phyloP scores from a whole-genome alignment of 192 early-diverging fungal species.

The Haplosporangium gracile region DNA sequence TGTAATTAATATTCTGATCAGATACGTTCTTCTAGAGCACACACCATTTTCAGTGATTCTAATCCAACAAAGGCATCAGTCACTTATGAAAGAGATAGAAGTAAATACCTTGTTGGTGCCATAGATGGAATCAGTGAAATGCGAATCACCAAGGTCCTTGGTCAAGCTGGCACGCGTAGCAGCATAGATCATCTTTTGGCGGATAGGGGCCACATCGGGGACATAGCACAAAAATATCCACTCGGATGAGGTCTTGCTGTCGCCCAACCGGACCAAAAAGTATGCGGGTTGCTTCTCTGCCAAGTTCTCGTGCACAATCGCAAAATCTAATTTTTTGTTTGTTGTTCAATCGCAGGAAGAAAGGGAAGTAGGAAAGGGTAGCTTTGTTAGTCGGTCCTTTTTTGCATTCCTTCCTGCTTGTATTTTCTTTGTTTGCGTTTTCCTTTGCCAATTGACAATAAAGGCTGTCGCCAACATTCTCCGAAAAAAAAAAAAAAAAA shows the following conservation, averaged over 20 bases:
- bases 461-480: background rate
- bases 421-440: background rate
- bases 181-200: constrained; percentile 97
- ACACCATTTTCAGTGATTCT: background rate
- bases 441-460: background rate
- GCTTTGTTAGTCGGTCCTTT: background rate
- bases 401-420: background rate
- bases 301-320: constrained; percentile 61
- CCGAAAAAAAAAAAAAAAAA: background rate
- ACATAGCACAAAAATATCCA: constrained; percentile 88
- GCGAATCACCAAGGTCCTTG: constrained; percentile 84
- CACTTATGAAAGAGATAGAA: background rate
- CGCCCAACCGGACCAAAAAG: constrained; percentile 74
- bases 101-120: constrained; percentile 73
- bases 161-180: constrained; percentile 83
- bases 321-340: constrained; percentile 62
- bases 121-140: constrained; percentile 87
- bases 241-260: constrained; percentile 53
- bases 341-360: background rate
- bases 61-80: background rate
- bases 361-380: background rate
- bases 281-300: constrained; percentile 71
- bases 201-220: constrained; percentile 82
- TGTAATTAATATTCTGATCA: background rate
- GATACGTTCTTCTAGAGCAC: background rate